These are phyloP conservation scores for Rosa persica DNA, from an alignment of 306 rosid species.

Conservation along the genomic window DNA sequence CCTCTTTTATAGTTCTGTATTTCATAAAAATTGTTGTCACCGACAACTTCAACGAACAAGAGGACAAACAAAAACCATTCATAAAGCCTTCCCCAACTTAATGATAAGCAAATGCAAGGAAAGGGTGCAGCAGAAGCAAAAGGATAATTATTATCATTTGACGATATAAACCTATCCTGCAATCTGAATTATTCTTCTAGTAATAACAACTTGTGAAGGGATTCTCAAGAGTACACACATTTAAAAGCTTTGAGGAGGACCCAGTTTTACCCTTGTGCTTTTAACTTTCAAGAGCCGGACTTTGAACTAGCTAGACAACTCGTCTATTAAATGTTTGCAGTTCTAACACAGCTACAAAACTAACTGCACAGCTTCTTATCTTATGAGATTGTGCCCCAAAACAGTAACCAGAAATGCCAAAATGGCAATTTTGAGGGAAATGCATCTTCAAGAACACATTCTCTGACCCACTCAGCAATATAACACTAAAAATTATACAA, in stretches of 20 bases:
- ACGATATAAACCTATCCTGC: conserved; percentile 7
- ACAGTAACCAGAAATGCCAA: background rate
- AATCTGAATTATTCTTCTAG: background rate
- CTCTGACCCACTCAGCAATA: background rate
- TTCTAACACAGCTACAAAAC: background rate
- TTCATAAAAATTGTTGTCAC: conserved; percentile 27
- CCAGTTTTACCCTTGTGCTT: conserved; percentile 11
- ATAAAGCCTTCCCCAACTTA: background rate
- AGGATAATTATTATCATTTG: conserved; percentile 5
- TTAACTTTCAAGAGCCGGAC: conserved; percentile 9
- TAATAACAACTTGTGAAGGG: background rate
- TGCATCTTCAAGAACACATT: background rate
- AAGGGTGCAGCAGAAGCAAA: conserved; percentile 13
- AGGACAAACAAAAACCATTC: background rate
- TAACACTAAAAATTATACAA: background rate
- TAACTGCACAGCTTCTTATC: background rate
- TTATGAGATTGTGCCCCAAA: background rate
- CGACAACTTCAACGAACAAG: conserved; percentile 15
- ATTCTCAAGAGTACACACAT: background rate
- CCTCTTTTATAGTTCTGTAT: conserved; percentile 67
- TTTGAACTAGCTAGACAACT: conserved; percentile 1
- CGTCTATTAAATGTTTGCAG: background rate
- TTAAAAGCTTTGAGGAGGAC: background rate
- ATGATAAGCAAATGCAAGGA: conserved; percentile 9
- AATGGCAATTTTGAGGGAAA: background rate